Conservation (phyloP, 306 rosid species). For the Gastrolobium villosum region DNA sequence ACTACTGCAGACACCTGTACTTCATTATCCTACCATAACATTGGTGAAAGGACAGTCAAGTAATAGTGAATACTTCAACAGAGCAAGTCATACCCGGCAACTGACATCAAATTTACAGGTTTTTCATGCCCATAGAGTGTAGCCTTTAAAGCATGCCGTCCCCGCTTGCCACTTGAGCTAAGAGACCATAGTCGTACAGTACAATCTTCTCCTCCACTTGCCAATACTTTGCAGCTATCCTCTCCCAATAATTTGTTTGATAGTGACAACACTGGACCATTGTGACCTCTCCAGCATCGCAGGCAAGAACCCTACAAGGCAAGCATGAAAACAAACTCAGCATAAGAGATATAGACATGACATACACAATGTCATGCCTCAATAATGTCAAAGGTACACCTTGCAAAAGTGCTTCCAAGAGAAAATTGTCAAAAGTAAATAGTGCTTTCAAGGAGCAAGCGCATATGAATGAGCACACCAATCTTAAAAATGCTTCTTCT, state of each 20-base stretch:
- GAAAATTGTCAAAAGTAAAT: conserved; percentile 9
- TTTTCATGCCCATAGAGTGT: conserved; percentile 86
- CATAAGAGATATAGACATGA: conserved; percentile 12
- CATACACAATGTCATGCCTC: conserved; percentile 26
- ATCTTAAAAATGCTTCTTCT: neutral
- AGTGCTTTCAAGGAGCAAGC: conserved; percentile 33
- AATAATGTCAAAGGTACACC: conserved; percentile 13
- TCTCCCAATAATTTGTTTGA: conserved; percentile 85
- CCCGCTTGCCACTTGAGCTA: conserved; percentile 70
- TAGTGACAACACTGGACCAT: conserved; percentile 77
- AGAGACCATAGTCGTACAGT: conserved; percentile 93
- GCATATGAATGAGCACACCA: neutral
- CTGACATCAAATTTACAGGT: conserved; percentile 70
- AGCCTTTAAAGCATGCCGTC: conserved; percentile 75
- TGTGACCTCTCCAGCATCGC: conserved; percentile 85
- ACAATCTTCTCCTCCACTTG: conserved; percentile 97
- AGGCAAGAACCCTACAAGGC: conserved; percentile 62
- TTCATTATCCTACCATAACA: conserved; percentile 25
- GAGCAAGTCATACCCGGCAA: conserved; percentile 75
- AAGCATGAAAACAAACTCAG: conserved; percentile 35
- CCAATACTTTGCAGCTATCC: conserved; percentile 72
- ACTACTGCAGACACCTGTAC: neutral
- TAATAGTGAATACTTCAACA: conserved; percentile 30
- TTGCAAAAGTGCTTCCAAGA: conserved; percentile 22
- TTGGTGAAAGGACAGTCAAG: neutral